These are phyloP conservation scores for Pulveroboletus frians DNA, from an alignment of 768 basidiomycete species.

Conservation along the genomic window DNA sequence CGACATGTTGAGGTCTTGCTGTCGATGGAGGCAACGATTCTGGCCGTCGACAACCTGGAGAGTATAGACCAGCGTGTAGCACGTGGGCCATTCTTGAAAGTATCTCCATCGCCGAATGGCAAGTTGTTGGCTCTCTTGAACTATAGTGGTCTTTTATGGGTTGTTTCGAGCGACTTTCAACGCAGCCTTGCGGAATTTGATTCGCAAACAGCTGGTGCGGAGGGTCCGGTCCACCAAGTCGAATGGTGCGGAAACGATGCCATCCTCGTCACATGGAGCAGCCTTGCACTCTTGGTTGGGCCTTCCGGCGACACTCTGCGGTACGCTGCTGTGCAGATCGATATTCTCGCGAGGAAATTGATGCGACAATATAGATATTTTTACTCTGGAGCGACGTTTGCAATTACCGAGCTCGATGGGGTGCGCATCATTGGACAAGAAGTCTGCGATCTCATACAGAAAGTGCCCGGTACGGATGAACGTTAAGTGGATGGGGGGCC, in stretches of 20 bases:
- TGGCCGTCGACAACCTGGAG: slow-evolving; percentile 86
- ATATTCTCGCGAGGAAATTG: background rate
- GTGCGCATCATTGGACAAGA: slow-evolving; percentile 78
- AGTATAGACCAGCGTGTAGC: slow-evolving; percentile 81
- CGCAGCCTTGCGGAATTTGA: slow-evolving; percentile 85
- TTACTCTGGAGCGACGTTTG: slow-evolving; percentile 70
- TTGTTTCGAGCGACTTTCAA: slow-evolving; percentile 93
- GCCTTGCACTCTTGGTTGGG: slow-evolving; percentile 78
- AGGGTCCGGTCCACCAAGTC: slow-evolving; percentile 61
- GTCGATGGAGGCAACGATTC: slow-evolving; percentile 73
- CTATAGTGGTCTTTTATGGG: slow-evolving; percentile 70
- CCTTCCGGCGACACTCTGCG: slow-evolving; percentile 83
- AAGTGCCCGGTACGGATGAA: slow-evolving; percentile 71
- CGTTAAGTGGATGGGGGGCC: background rate
- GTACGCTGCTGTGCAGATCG: slow-evolving; percentile 41
- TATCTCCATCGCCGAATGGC: slow-evolving; percentile 90
- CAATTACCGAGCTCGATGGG: slow-evolving; percentile 86
- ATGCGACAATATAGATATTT: slow-evolving; percentile 52
- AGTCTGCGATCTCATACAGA: slow-evolving; percentile 84
- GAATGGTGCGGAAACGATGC: slow-evolving; percentile 98
- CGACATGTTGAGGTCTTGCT: slow-evolving; percentile 87
- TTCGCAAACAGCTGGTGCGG: slow-evolving; percentile 51
- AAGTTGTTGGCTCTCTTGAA: slow-evolving; percentile 86
- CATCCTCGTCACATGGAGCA: slow-evolving; percentile 79
- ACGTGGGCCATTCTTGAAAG: slow-evolving; percentile 82